Evolutionary conservation across 73 alveolate species (phyloP), one percentile per base, ranked within the genome.

Genomic region (Tetrahymena borealis): DNA sequence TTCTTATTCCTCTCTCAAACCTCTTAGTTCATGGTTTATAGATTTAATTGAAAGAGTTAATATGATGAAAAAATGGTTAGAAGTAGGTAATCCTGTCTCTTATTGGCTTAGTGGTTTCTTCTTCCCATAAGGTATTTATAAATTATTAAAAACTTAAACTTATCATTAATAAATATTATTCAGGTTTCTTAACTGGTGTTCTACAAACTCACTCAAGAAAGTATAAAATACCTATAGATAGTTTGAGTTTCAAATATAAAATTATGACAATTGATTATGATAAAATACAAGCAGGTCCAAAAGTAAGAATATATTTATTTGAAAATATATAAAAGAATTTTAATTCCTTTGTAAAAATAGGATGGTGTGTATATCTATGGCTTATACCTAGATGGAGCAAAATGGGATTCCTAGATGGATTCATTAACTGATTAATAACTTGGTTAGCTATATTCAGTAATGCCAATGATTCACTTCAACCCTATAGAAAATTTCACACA

Each of bases 101-200:
- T 98, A 95, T 96, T 98, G 99, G 99, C 94, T 98, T 43, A 95
- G 99, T 38, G 99, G 99, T 42, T 97, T 98, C 95, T 98, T 97
- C 95, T 98, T 98, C 97, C 99, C 99, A 4, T 96, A 98, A 96
- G 99, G 99, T 60, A 60, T 3, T 15, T 60, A 24, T n/a, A 5
- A 42, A 1, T n/a, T n/a, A 7, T n/a, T 7, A 42, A 42, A n/a
- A 0, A 42, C 7, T n/a, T 15, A 11, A 42, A 60, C 28, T 18
- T 3, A 8, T 40, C 9, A 60, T 18, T 18, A 60, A 60, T 60
- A 24, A 24, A 60, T 60, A 24, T 60, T 24, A 60, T 18, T 6
- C 20, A 60, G 85, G 85, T 78, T 98, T 98, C 95, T 94, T 97
- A 92, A 98, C 99, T 36, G 99, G 99, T 38, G 99, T 97, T 11